Evolutionary conservation across 2,329 filamentous ascomycete genomes (phyloP), one percentile per base, ranked within the genome.

Genomic region (Raffaelea ambrosiae): DNA sequence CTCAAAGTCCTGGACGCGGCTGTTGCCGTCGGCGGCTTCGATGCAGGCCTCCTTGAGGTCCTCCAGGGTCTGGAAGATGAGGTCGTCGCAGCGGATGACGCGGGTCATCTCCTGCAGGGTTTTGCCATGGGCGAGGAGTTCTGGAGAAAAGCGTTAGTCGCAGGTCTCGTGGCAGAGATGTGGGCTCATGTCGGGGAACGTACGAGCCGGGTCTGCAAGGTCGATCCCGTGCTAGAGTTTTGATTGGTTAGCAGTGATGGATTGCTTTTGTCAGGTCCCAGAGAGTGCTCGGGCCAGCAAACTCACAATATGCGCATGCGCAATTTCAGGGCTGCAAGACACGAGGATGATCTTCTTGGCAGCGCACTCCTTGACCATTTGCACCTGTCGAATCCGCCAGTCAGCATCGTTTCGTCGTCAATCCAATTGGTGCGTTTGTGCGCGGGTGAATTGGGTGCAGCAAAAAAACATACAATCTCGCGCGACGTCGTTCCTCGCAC

Each of bases 281-380:
- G n/a, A n/a, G n/a, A n/a, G n/a, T n/a, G n/a, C n/a, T n/a, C n/a
- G n/a, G n/a, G n/a, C n/a, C n/a, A n/a, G n/a, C n/a, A n/a, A n/a
- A n/a, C 31, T 20, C 16, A 48, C 49, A 16, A 96, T 88, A 61
- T 96, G 90, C 2, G 88, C 85, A 61, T 94, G 80, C 13, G 80
- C 88, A 63, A 94, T 88, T 10, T 83, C 83, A 2, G 90, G 90
- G 7, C 86, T 80, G 64, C 88, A 95, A 84, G 58, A 96, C 87
- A 58, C 89, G 84, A 45, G 95, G 85, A 50, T 39, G 23, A 50
- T 45, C 16, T 45, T 36, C 39, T 41, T 45, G 9, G 53, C 53
- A 3, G 44, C 49, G 18, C 43, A 95, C 86, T 53, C 53, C 19
- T 36, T 43, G 5, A 45, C 53, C 51, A 54, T 54, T 43, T 54